These are phyloP conservation scores for Wickerhamiella kurtzmanii DNA, from an alignment of 805 yeast genomes.

Conservation along the genomic window DNA sequence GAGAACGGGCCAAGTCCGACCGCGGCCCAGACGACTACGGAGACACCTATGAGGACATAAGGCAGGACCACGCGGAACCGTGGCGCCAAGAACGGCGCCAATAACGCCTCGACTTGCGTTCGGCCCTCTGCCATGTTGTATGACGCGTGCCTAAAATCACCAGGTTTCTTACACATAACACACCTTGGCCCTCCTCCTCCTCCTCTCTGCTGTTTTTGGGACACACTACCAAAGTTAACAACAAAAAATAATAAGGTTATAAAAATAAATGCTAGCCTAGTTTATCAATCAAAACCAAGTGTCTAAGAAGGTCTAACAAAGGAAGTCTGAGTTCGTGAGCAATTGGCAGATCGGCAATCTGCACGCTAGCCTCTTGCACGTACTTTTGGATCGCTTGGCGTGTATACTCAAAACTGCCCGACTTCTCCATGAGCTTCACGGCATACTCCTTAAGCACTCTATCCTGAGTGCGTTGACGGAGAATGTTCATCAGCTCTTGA, in stretches of 20 bases:
- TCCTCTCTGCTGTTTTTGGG: too few relatives aligned
- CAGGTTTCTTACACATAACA: too few relatives aligned
- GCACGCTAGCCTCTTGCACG: conserved; percentile 16
- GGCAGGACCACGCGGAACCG: conserved; percentile 74
- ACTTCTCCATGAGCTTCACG: conserved; percentile 31
- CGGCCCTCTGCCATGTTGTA: too few relatives aligned
- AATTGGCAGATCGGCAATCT: conserved; percentile 15
- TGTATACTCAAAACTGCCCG: conserved; percentile 33
- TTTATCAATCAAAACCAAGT: background rate
- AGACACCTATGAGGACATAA: conserved; percentile 43
- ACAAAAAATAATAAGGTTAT: too few relatives aligned
- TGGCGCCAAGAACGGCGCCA: conserved; percentile 7
- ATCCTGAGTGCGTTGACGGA: conserved; percentile 41
- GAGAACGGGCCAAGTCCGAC: conserved; percentile 83
- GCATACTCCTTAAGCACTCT: conserved; percentile 37
- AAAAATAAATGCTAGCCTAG: background rate
- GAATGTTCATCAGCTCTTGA: conserved; percentile 28
- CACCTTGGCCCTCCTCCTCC: too few relatives aligned
- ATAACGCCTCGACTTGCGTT: conserved; percentile 5
- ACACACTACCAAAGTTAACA: too few relatives aligned
- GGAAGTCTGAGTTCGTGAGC: background rate
- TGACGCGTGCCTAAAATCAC: too few relatives aligned
- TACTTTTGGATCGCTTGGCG: conserved; percentile 23
- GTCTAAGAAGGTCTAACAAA: background rate
- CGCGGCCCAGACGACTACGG: conserved; percentile 66